phyloP scores from a whole-genome alignment of 164 flowering plant species.

The Piper longum region DNA sequence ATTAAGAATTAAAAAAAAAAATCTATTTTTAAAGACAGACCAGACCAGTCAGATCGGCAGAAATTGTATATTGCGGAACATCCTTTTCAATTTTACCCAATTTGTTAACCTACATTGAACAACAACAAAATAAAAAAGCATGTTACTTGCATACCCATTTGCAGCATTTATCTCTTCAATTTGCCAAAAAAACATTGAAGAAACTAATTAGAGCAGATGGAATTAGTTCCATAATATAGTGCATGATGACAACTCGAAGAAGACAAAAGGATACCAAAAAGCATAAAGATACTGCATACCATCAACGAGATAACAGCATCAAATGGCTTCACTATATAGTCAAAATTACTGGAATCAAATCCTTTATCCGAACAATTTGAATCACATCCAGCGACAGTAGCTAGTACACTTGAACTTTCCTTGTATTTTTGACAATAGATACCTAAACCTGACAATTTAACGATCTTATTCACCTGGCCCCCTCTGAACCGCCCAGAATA shows the following conservation, averaged over 20 bases:
- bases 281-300: conserved; percentile 33
- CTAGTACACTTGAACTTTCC: conserved; percentile 13
- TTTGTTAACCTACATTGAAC: conserved; percentile 45
- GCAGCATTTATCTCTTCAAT: neutral
- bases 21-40: conserved; percentile 24
- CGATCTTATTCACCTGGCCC: conserved; percentile 48
- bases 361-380: conserved; percentile 7
- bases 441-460: conserved; percentile 53
- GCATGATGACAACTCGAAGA: neutral
- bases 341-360: conserved; percentile 15
- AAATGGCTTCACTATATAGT: conserved; percentile 46
- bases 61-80: conserved; percentile 55
- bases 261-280: neutral
- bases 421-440: conserved; percentile 35
- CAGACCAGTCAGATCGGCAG: conserved; percentile 40
- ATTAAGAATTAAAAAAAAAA: neutral
- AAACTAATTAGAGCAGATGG: neutral
- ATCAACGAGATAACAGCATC: conserved; percentile 43
- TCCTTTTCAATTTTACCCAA: conserved; percentile 57
- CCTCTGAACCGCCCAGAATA: conserved; percentile 30
- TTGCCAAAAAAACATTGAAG: neutral
- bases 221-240: neutral
- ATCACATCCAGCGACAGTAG: conserved; percentile 12
- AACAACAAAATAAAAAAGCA: neutral
- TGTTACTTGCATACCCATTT: neutral